Evolutionary conservation across 306 rosid species (phyloP).

Genomic region (Vigna reflexopilosa): DNA sequence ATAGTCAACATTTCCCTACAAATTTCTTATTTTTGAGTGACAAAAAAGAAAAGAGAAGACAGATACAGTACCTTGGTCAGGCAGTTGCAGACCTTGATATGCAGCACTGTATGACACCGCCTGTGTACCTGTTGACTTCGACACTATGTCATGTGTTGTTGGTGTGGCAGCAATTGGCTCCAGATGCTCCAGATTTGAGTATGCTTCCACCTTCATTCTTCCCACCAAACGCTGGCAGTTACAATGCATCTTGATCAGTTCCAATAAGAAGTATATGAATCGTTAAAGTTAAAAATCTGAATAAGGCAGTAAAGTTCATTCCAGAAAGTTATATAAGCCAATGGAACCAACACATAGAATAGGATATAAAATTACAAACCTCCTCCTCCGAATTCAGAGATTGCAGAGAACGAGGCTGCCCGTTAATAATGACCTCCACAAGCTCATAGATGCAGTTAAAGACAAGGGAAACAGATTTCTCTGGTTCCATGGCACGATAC

Average conservation of each 20-base stretch:
- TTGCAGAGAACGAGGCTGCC: slow-evolving; percentile 17
- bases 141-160: background rate
- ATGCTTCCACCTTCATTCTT: slow-evolving; percentile 18
- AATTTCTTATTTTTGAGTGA: no score
- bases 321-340: background rate
- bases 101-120: slow-evolving; percentile 6
- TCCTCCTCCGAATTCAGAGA: slow-evolving; percentile 17
- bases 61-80: background rate
- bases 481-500: background rate
- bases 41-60: background rate
- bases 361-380: slow-evolving; percentile 5
- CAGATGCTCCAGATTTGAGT: slow-evolving; percentile 30
- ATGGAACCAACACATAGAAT: background rate
- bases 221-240: slow-evolving; percentile 46
- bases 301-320: background rate
- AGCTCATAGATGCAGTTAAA: slow-evolving; percentile 52
- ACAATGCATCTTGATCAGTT: slow-evolving; percentile 11
- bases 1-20: background rate
- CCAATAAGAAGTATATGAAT: background rate
- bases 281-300: background rate
- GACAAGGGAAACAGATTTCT: slow-evolving; percentile 25
- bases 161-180: background rate
- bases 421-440: slow-evolving; percentile 38
- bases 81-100: background rate
- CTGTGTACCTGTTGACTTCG: slow-evolving; percentile 27